Evolutionary conservation across 1,284 basidiomycete genomes (phyloP).

Genomic region (Ustilago shanxiensis): DNA sequence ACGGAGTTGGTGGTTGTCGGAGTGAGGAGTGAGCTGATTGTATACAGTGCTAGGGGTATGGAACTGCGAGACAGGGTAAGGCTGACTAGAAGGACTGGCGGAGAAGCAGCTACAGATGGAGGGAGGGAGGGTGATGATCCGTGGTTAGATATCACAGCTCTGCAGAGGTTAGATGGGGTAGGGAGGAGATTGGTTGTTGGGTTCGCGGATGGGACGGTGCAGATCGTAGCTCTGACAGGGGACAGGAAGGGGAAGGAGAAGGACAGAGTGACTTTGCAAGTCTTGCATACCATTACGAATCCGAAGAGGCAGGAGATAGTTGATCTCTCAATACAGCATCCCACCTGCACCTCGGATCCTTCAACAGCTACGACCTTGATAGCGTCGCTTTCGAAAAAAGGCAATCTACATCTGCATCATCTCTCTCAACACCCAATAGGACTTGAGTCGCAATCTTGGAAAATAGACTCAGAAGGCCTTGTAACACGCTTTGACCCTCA

Average conservation of each 20-base stretch:
- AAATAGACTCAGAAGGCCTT: constrained; percentile 4
- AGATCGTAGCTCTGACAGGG: constrained; percentile 4
- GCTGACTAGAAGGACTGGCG: neutral
- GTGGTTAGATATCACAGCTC: constrained; percentile 38
- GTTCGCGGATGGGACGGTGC: constrained; percentile 31
- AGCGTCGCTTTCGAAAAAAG: constrained; percentile 24
- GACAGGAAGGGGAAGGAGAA: neutral
- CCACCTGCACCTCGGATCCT: neutral
- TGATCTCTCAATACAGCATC: constrained; percentile 7
- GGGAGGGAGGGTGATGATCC: constrained; percentile 15
- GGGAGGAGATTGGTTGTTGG: constrained; percentile 23
- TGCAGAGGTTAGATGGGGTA: constrained; percentile 12
- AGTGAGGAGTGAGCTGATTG: constrained; percentile 23
- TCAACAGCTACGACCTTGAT: neutral
- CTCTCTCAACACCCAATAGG: neutral
- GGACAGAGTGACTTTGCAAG: neutral
- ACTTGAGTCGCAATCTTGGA: neutral
- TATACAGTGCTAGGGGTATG: constrained; percentile 4
- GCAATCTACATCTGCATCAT: constrained; percentile 2
- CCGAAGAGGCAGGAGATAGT: constrained; percentile 19
- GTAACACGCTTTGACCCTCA: neutral
- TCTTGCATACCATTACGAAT: neutral
- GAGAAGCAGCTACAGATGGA: neutral
- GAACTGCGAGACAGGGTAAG: constrained; percentile 4
- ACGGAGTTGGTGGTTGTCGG: constrained; percentile 19